Conservation (phyloP, 75 land plant genomes). For the Pinus albicaulis region DNA sequence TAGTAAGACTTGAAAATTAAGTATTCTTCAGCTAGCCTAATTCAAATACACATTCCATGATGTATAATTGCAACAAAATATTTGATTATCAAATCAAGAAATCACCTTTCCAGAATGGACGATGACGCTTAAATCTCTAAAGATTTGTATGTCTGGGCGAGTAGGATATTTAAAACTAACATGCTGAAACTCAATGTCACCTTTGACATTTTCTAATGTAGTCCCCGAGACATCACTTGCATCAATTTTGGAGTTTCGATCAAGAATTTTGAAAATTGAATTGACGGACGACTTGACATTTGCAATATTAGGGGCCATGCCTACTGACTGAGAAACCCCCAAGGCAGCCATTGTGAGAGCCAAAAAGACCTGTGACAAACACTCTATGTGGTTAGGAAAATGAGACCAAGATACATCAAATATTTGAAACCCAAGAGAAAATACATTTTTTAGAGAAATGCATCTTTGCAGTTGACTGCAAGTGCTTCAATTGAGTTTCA, state of each 20-base stretch:
- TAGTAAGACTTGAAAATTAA: conserved; percentile 11
- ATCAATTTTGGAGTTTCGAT: conserved; percentile 61
- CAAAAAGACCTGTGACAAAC: conserved; percentile 32
- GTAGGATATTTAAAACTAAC: conserved; percentile 71
- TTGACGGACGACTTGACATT: conserved; percentile 65
- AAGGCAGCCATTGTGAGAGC: conserved; percentile 70
- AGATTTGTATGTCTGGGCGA: conserved; percentile 58
- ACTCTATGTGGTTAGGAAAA: not conserved
- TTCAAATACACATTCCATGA: conserved; percentile 15
- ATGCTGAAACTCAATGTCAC: conserved; percentile 69
- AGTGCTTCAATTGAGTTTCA: too few species aligned
- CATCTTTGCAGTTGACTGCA: too few species aligned
- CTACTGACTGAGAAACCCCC: conserved; percentile 61
- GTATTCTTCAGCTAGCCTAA: not conserved
- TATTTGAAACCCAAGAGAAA: too few species aligned
- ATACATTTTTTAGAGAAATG: too few species aligned
- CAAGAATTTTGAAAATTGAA: conserved; percentile 69
- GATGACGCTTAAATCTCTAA: conserved; percentile 48
- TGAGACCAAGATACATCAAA: too few species aligned
- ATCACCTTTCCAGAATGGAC: conserved; percentile 66
- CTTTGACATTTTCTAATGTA: conserved; percentile 33
- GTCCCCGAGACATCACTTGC: conserved; percentile 36
- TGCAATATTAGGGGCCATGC: conserved; percentile 60
- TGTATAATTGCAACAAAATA: conserved; percentile 12
- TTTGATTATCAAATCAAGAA: not conserved